Percentiles rank a stretch among this genome's conserved stretches.
These are phyloP conservation scores for Platanthera guangdongensis DNA, from an alignment of 106 monocot genomes.

Conservation along the genomic window DNA sequence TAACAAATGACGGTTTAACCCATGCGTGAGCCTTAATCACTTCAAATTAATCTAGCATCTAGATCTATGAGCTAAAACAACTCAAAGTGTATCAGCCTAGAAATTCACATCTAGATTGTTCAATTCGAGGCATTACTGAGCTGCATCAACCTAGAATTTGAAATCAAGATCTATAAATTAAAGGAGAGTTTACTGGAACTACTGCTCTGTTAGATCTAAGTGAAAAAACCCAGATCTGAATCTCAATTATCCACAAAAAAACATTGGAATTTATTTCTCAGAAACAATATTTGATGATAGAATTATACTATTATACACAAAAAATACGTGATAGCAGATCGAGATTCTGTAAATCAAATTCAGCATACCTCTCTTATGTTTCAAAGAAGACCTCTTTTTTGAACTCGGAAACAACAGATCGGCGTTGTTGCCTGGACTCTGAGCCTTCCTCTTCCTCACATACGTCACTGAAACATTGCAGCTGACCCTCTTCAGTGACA, in stretches of 20 bases:
- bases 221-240: neutral
- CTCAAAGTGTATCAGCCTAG: no score
- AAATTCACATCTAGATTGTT: no score
- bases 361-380: constrained; percentile 15
- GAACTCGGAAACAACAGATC: neutral
- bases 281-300: neutral
- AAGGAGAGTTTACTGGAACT: neutral
- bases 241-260: neutral
- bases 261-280: neutral
- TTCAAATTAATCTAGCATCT: no score
- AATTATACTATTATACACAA: neutral
- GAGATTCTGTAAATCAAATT: neutral
- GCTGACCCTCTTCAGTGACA: constrained; percentile 15
- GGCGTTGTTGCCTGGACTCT: constrained; percentile 4
- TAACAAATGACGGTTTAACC: no score
- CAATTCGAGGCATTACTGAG: neutral
- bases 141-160: neutral
- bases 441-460: constrained; percentile 45
- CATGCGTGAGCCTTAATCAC: no score
- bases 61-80: no score
- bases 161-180: neutral
- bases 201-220: neutral
- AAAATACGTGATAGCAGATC: neutral
- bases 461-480: constrained; percentile 10
- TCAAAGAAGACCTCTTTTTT: constrained; percentile 29